A percentile compares a stretch with the other conserved stretches of the same genome.
These are phyloP conservation scores for Fusarium annulatum DNA, from an alignment of 2,329 filamentous ascomycete species.

Conservation along the genomic window DNA sequence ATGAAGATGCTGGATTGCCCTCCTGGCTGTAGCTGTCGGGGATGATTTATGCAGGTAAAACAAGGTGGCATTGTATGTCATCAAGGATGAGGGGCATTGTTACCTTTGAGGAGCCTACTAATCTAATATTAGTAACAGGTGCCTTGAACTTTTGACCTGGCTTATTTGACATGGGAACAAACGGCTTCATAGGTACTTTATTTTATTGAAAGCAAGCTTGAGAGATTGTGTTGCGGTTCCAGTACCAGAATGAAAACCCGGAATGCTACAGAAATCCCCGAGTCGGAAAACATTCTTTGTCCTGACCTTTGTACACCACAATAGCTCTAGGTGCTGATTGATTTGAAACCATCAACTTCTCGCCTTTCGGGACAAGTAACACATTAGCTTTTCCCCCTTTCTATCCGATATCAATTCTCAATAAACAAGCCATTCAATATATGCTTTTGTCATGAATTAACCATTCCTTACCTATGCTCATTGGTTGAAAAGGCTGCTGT, in stretches of 20 bases:
- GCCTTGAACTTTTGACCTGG: neutral
- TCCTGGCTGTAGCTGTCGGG: neutral
- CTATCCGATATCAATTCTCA: too few relatives aligned
- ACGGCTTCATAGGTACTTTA: neutral
- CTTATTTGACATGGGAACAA: neutral
- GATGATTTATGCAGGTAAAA: neutral
- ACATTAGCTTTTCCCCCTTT: too few relatives aligned
- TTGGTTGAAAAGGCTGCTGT: too few relatives aligned
- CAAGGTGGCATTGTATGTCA: neutral
- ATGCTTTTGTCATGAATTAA: too few relatives aligned
- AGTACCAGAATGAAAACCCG: neutral
- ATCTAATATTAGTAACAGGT: conserved; percentile 23
- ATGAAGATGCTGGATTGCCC: neutral
- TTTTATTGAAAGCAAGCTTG: neutral
- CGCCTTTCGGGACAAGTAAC: too few relatives aligned
- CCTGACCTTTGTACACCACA: neutral
- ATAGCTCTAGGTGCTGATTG: neutral
- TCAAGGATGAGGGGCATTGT: conserved; percentile 19
- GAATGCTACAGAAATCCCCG: neutral
- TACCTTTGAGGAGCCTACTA: neutral
- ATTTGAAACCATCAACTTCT: too few relatives aligned
- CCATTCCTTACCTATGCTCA: too few relatives aligned
- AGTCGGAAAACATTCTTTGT: neutral
- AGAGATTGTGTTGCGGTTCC: neutral
- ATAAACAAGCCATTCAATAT: too few relatives aligned